Evolutionary conservation across 768 basidiomycete genomes (phyloP).

Genomic region (Galerina sulciceps): DNA sequence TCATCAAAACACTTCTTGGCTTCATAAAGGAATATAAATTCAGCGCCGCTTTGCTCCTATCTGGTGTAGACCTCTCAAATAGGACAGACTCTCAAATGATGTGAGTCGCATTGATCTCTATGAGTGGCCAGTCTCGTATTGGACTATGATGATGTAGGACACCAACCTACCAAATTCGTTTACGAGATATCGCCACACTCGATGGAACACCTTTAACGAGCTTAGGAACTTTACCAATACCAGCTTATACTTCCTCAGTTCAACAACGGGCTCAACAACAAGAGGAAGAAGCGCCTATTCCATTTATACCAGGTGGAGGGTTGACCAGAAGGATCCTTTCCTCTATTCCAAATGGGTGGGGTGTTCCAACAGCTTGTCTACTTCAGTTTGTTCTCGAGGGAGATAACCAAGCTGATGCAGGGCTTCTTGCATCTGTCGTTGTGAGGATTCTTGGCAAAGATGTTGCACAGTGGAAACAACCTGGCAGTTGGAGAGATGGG

Average conservation of each 20-base stretch:
- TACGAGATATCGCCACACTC: conserved; percentile 48
- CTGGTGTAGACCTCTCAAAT: conserved; percentile 76
- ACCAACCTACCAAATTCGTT: conserved; percentile 63
- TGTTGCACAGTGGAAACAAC: conserved; percentile 57
- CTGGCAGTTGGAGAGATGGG: conserved; percentile 68
- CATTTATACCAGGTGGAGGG: conserved; percentile 83
- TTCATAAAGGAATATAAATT: conserved; percentile 59
- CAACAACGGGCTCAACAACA: conserved; percentile 32
- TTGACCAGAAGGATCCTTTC: conserved; percentile 68
- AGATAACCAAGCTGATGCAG: conserved; percentile 78
- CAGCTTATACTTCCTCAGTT: conserved; percentile 55
- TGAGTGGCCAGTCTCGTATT: neutral
- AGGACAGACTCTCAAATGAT: conserved; percentile 79
- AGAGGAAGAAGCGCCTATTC: conserved; percentile 41
- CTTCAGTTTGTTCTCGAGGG: conserved; percentile 84
- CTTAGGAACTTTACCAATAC: conserved; percentile 52
- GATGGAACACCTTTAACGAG: conserved; percentile 44
- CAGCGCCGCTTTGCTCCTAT: conserved; percentile 62
- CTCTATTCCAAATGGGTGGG: conserved; percentile 53
- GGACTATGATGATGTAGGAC: conserved; percentile 43
- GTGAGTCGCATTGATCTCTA: conserved; percentile 43
- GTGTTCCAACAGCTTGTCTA: conserved; percentile 59
- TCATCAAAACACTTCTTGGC: conserved; percentile 56
- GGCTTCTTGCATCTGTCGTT: conserved; percentile 57
- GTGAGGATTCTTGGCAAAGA: conserved; percentile 51